A percentile compares a stretch with the other conserved stretches of the same genome.
Conservation (phyloP, 495 filamentous ascomycete species). For the Podospora anserina region DNA sequence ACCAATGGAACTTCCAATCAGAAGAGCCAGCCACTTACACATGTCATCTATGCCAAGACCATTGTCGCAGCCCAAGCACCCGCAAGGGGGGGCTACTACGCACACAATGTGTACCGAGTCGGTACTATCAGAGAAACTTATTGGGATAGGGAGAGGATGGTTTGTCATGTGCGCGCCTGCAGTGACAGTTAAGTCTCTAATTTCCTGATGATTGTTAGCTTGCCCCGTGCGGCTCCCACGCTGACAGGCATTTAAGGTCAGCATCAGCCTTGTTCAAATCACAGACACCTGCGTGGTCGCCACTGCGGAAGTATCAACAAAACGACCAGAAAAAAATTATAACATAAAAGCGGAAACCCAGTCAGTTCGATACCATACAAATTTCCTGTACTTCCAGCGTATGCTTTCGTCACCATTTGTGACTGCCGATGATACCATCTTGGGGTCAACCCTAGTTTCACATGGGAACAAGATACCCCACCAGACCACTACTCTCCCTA, state of each 20-base stretch:
- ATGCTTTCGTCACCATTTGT: neutral
- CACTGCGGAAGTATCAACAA: neutral
- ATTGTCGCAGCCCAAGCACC: neutral
- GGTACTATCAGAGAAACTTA: no score
- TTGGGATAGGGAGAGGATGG: no score
- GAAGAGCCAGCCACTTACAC: neutral
- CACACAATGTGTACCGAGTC: no score
- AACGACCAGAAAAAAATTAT: neutral
- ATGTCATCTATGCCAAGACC: neutral
- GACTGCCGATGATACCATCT: neutral
- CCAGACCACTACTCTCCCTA: conserved; percentile 18
- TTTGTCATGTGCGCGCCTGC: no score
- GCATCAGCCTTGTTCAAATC: no score
- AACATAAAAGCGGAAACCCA: neutral
- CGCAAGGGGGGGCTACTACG: neutral
- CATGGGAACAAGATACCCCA: neutral
- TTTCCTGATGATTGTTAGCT: no score
- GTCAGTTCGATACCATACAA: neutral
- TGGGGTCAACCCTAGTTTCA: neutral
- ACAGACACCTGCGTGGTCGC: neutral
- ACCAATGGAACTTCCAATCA: neutral
- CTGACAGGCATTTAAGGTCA: no score
- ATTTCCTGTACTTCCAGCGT: neutral
- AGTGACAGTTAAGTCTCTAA: no score
- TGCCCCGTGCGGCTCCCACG: no score